A percentile compares a stretch with the other conserved stretches of the same genome.
phyloP scores from a whole-genome alignment of 768 basidiomycete species.

The Amanita phalloides region DNA sequence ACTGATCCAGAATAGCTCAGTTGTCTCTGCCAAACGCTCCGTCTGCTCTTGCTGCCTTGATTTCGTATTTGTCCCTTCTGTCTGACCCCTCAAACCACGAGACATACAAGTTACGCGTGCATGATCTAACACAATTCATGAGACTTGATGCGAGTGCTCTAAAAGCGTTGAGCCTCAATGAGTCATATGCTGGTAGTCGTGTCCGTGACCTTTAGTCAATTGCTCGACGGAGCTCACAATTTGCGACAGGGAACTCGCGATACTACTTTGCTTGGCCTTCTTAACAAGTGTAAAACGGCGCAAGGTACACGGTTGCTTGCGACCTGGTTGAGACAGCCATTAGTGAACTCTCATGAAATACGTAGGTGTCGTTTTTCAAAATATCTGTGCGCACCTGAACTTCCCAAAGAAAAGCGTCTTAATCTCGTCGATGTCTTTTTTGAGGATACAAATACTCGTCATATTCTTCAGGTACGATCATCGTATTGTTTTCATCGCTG shows the following conservation, averaged over 20 bases:
- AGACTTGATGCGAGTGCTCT: conserved; percentile 91
- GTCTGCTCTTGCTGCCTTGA: conserved; percentile 69
- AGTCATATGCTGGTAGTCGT: conserved; percentile 33
- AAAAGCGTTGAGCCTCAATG: conserved; percentile 78
- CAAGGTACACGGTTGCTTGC: conserved; percentile 85
- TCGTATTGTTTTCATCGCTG: neutral
- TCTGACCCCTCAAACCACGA: conserved; percentile 71
- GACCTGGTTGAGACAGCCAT: conserved; percentile 92
- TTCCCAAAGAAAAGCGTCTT: conserved; percentile 63
- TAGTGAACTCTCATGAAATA: conserved; percentile 91
- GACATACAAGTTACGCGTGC: conserved; percentile 70
- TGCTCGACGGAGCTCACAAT: conserved; percentile 1
- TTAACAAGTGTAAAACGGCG: conserved; percentile 94
- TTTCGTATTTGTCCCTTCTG: conserved; percentile 73
- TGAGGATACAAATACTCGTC: conserved; percentile 63
- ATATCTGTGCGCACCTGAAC: neutral
- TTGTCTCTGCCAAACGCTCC: conserved; percentile 70
- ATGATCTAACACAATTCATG: conserved; percentile 94
- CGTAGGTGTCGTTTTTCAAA: conserved; percentile 33
- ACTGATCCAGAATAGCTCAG: conserved; percentile 43
- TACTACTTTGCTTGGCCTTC: conserved; percentile 76
- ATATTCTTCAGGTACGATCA: conserved; percentile 54
- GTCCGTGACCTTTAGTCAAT: conserved; percentile 17
- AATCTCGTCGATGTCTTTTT: conserved; percentile 81
- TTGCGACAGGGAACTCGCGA: conserved; percentile 52